Conservation (phyloP, 768 basidiomycete genomes). For the Pholiota microspora region DNA sequence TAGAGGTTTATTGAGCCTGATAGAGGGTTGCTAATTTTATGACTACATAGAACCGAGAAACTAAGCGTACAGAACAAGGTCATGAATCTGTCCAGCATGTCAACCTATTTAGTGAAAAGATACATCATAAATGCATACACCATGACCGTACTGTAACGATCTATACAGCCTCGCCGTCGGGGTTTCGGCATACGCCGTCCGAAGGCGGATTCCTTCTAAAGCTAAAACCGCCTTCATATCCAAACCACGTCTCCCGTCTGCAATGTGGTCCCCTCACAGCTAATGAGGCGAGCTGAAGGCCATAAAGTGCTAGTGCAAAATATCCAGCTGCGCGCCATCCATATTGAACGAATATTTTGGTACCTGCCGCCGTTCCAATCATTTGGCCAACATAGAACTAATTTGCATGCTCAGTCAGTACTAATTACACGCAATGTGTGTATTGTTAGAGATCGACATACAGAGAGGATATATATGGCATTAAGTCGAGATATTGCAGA, state of each 20-base stretch:
- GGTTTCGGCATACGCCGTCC: too few relatives aligned
- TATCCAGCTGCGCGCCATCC: constrained; percentile 64
- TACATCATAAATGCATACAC: too few relatives aligned
- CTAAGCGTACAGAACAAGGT: too few relatives aligned
- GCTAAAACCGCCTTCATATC: constrained; percentile 42
- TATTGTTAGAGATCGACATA: constrained; percentile 22
- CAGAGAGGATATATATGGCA: constrained; percentile 62
- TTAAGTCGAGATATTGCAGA: constrained; percentile 60
- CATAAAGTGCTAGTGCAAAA: constrained; percentile 51
- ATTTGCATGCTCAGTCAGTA: not conserved
- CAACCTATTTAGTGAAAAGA: too few relatives aligned
- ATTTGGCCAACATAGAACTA: constrained; percentile 69
- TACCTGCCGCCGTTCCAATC: constrained; percentile 65
- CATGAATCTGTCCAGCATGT: too few relatives aligned
- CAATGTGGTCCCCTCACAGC: constrained; percentile 59
- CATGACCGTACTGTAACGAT: too few relatives aligned
- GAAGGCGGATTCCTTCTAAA: not conserved
- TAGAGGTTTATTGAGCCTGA: too few relatives aligned
- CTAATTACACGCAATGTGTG: not conserved
- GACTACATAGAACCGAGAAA: too few relatives aligned
- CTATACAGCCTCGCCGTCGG: too few relatives aligned
- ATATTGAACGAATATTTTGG: constrained; percentile 57
- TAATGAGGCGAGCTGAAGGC: constrained; percentile 47
- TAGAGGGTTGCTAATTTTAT: too few relatives aligned
- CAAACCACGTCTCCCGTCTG: constrained; percentile 45